phyloP scores from a whole-genome alignment of 1,139 yeast species.

The Taphrina betulina region DNA sequence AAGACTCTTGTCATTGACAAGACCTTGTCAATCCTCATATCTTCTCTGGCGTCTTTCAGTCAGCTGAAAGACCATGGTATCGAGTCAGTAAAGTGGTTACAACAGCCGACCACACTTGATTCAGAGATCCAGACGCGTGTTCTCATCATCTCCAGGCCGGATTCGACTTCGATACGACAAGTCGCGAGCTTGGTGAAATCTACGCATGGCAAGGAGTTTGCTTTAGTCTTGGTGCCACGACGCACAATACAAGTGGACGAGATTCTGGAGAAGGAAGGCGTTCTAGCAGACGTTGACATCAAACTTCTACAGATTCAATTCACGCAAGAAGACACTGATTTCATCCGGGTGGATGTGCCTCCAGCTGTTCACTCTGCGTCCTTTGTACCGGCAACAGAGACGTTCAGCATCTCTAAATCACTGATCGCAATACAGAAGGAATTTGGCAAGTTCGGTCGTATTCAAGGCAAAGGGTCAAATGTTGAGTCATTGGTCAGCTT shows the following conservation, averaged over 20 bases:
- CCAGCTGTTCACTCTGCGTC: slow-evolving; percentile 43
- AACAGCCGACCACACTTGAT: slow-evolving; percentile 38
- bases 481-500: slow-evolving; percentile 50
- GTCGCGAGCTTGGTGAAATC: slow-evolving; percentile 15
- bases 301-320: slow-evolving; percentile 45
- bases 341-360: slow-evolving; percentile 45
- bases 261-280: slow-evolving; percentile 44
- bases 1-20: slow-evolving; percentile 57
- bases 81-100: slow-evolving; percentile 61
- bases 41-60: slow-evolving; percentile 61
- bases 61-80: slow-evolving; percentile 52
- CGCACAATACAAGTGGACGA: slow-evolving; percentile 43
- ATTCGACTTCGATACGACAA: background rate
- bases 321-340: slow-evolving; percentile 43
- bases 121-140: slow-evolving; percentile 38
- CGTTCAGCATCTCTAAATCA: slow-evolving; percentile 49
- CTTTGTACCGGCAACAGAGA: slow-evolving; percentile 41
- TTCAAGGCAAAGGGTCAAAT: slow-evolving; percentile 53
- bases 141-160: slow-evolving; percentile 9
- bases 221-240: slow-evolving; percentile 45
- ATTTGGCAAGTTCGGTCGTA: slow-evolving; percentile 47
- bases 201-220: slow-evolving; percentile 34
- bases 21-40: slow-evolving; percentile 55
- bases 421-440: slow-evolving; percentile 45
- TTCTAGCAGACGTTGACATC: slow-evolving; percentile 47